phyloP scores from a whole-genome alignment of 345 rosid species.

The Populus pruinosa region DNA sequence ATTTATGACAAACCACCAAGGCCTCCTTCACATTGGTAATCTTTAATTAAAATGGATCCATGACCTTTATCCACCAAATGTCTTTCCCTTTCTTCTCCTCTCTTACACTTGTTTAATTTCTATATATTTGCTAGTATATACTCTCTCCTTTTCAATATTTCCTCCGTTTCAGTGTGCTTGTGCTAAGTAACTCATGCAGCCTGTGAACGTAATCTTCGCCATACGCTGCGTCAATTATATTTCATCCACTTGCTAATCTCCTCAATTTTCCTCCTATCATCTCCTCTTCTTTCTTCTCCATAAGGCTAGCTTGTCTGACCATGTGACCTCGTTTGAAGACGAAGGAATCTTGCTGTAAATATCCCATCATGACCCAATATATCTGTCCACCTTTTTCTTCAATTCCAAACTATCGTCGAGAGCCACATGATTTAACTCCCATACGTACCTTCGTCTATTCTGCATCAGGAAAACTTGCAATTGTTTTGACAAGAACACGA shows the following conservation, averaged over 20 bases:
- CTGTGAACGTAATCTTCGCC: background rate
- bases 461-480: background rate
- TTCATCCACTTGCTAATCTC: background rate
- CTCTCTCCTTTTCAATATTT: background rate
- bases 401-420: slow-evolving; percentile 22
- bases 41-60: slow-evolving; percentile 17
- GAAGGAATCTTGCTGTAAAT: slow-evolving; percentile 29
- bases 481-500: background rate
- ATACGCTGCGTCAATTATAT: too few species aligned
- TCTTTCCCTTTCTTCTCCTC: background rate
- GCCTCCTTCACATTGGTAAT: background rate
- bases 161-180: background rate
- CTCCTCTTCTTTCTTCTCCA: background rate
- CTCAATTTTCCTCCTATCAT: background rate
- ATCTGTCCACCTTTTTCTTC: slow-evolving; percentile 16
- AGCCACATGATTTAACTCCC: slow-evolving; percentile 24
- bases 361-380: background rate
- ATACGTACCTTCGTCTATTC: background rate
- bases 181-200: background rate
- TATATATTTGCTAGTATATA: too few species aligned
- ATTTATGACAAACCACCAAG: slow-evolving; percentile 45
- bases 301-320: slow-evolving; percentile 8
- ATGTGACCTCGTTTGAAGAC: slow-evolving; percentile 6
- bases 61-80: background rate
- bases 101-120: too few species aligned